A percentile compares a stretch with the other conserved stretches of the same genome.
phyloP scores from a whole-genome alignment of 2,329 filamentous ascomycete species.

The Neonectria hederae region DNA sequence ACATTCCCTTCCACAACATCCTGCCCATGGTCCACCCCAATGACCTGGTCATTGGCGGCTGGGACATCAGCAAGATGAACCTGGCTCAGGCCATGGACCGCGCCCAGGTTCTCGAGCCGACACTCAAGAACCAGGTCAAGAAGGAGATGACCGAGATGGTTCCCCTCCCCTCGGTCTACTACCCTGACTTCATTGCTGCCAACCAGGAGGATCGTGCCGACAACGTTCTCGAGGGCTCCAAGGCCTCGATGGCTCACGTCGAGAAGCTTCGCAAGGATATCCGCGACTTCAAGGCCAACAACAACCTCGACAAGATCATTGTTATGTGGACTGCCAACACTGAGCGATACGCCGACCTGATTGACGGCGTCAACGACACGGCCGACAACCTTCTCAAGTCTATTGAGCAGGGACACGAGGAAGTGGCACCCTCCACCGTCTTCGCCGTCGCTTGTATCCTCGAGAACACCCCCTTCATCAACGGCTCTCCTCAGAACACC shows the following conservation, averaged over 20 bases:
- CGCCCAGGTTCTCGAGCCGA: conserved; percentile 93
- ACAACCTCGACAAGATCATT: conserved; percentile 92
- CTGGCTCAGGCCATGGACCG: conserved; percentile 94
- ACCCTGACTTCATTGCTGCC: conserved; percentile 98
- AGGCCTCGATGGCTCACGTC: conserved; percentile 87
- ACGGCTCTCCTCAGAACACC: conserved; percentile 98
- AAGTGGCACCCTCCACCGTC: conserved; percentile 94
- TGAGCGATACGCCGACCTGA: conserved; percentile 90
- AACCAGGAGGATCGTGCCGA: conserved; percentile 98
- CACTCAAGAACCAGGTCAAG: conserved; percentile 85
- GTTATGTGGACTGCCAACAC: conserved; percentile 99
- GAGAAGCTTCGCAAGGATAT: conserved; percentile 95
- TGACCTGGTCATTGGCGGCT: conserved; percentile 92
- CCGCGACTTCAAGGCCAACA: conserved; percentile 87
- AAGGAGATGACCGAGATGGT: conserved; percentile 93
- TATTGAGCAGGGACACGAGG: conserved; percentile 86
- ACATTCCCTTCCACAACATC: conserved; percentile 94
- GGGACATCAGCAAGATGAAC: conserved; percentile 95
- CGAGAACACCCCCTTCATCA: conserved; percentile 94
- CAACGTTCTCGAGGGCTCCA: conserved; percentile 84
- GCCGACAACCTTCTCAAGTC: conserved; percentile 91
- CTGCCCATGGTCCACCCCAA: conserved; percentile 98
- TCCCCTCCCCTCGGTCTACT: conserved; percentile 95
- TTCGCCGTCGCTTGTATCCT: conserved; percentile 96
- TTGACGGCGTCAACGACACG: conserved; percentile 93